Evolutionary conservation across 257 asterid genomes (phyloP).

Genomic region (Capsicum baccatum): DNA sequence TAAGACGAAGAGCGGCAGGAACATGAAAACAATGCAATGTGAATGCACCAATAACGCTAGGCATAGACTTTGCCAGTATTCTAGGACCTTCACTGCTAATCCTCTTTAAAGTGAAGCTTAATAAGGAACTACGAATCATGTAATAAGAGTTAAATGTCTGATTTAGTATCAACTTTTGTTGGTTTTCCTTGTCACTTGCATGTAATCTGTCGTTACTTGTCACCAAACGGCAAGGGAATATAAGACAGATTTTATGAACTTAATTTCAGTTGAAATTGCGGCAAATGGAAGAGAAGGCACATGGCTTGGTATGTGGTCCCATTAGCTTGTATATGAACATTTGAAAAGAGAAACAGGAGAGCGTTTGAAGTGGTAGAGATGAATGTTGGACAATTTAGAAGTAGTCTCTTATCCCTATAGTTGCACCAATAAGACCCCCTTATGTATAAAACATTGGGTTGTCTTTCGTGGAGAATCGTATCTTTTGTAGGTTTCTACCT

Average conservation of each 20-base stretch:
- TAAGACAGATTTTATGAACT: not conserved
- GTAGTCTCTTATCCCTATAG: too few species aligned
- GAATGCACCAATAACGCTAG: not conserved
- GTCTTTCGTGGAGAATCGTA: too few species aligned
- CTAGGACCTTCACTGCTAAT: not conserved
- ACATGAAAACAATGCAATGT: not conserved
- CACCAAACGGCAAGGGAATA: too few species aligned
- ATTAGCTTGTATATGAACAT: too few species aligned
- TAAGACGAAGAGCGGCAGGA: not conserved
- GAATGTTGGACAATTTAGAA: too few species aligned
- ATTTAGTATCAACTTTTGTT: not conserved
- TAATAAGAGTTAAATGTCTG: not conserved
- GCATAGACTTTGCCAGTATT: not conserved
- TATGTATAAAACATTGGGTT: too few species aligned
- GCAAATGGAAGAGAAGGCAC: not conserved
- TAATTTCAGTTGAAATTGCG: not conserved
- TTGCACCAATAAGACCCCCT: too few species aligned
- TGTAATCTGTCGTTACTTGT: too few species aligned
- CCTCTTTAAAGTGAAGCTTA: not conserved
- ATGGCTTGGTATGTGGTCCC: not conserved
- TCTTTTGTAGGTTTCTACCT: too few species aligned
- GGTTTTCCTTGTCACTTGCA: not conserved
- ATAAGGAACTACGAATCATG: not conserved
- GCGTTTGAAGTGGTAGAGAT: too few species aligned
- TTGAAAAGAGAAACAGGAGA: too few species aligned